phyloP scores from a whole-genome alignment of 2,329 filamentous ascomycete species.

The Verticillium nonalfalfae region DNA sequence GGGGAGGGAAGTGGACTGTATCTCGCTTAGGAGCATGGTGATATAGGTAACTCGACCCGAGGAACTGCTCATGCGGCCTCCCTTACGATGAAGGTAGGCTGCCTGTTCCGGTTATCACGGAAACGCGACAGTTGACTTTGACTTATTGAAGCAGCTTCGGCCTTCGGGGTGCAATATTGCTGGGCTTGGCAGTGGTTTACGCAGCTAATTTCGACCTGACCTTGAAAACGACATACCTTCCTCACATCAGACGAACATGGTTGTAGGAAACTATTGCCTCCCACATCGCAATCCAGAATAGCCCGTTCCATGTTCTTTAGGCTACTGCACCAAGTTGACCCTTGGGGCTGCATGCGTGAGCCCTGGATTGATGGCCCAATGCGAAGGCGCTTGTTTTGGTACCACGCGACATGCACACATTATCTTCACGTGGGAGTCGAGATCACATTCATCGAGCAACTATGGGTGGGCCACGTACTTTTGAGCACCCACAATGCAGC shows the following conservation, averaged over 20 bases:
- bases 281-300: background rate
- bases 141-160: no score
- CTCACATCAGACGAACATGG: background rate
- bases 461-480: no score
- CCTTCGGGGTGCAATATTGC: background rate
- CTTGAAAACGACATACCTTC: background rate
- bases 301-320: background rate
- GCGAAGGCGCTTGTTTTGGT: background rate
- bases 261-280: background rate
- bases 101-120: no score
- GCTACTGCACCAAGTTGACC: background rate
- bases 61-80: no score
- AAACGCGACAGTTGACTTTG: no score
- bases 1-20: no score
- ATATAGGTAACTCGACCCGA: no score
- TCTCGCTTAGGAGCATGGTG: no score
- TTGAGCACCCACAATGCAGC: background rate
- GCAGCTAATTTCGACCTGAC: background rate
- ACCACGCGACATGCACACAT: background rate
- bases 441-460: background rate
- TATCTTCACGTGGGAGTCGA: background rate
- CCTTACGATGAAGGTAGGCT: no score
- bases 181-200: background rate
- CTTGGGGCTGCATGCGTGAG: background rate
- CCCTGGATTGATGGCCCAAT: background rate